Percentiles rank a stretch among this genome's conserved stretches.
phyloP scores from a whole-genome alignment of 2,329 filamentous ascomycete species.

The Fusarium miscanthi region DNA sequence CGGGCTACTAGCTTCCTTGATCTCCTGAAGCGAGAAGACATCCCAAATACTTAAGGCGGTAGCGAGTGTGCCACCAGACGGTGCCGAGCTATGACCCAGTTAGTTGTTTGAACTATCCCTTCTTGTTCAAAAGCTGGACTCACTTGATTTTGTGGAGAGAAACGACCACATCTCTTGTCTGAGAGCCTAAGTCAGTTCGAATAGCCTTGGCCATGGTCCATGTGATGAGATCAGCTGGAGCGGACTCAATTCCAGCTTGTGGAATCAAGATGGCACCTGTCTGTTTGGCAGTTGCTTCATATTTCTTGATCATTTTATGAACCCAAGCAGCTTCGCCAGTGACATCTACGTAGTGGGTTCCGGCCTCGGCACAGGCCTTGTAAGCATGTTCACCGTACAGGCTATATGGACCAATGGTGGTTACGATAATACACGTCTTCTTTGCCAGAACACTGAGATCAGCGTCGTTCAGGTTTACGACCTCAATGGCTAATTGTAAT shows the following conservation, averaged over 20 bases:
- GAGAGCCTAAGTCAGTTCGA: conserved; percentile 60
- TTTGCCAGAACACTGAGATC: conserved; percentile 62
- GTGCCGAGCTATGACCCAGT: conserved; percentile 45
- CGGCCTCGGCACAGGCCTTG: conserved; percentile 69
- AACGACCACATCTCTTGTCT: conserved; percentile 65
- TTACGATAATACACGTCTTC: conserved; percentile 67
- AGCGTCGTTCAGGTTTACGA: conserved; percentile 58
- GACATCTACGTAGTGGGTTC: conserved; percentile 73
- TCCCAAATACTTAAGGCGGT: conserved; percentile 73
- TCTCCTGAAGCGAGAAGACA: conserved; percentile 59
- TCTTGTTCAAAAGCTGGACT: conserved; percentile 17
- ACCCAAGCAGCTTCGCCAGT: conserved; percentile 71
- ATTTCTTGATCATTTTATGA: conserved; percentile 69
- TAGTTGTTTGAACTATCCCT: neutral
- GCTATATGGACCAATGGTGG: conserved; percentile 69
- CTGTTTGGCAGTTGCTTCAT: conserved; percentile 62
- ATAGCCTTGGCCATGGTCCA: conserved; percentile 64
- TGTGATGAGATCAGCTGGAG: conserved; percentile 68
- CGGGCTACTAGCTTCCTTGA: conserved; percentile 59
- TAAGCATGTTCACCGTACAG: conserved; percentile 68
- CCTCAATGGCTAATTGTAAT: conserved; percentile 60
- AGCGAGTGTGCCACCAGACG: conserved; percentile 75
- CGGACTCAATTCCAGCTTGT: conserved; percentile 71
- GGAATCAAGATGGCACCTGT: conserved; percentile 70
- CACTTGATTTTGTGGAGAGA: conserved; percentile 58